phyloP scores from a whole-genome alignment of 495 filamentous ascomycete species.

The Staphylotrichum longicolle region DNA sequence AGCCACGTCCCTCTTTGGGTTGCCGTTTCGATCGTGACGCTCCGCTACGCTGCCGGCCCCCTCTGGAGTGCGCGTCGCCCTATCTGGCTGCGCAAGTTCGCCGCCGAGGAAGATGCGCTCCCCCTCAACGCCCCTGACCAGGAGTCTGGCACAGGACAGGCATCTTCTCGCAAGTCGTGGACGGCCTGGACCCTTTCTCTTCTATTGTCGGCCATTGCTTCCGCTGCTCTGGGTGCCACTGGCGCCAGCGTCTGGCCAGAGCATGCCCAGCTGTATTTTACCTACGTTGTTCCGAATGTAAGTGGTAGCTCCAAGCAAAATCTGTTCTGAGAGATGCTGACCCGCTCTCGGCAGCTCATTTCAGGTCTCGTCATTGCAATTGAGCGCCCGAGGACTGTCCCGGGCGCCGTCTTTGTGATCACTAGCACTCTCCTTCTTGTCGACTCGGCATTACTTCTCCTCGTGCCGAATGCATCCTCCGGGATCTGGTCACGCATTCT shows the following conservation, averaged over 20 bases:
- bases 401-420: slow-evolving; percentile 31
- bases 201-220: slow-evolving; percentile 17
- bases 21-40: slow-evolving; percentile 26
- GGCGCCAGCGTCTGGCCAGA: slow-evolving; percentile 20
- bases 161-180: slow-evolving; percentile 16
- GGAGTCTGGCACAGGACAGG: slow-evolving; percentile 9
- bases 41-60: slow-evolving; percentile 30
- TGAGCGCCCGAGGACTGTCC: slow-evolving; percentile 30
- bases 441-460: slow-evolving; percentile 19
- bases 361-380: slow-evolving; percentile 25
- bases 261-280: slow-evolving; percentile 17
- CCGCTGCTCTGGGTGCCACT: slow-evolving; percentile 12
- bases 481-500: slow-evolving; percentile 10
- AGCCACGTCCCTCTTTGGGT: slow-evolving; percentile 33
- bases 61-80: slow-evolving; percentile 29
- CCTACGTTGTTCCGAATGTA: slow-evolving; percentile 30
- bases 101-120: slow-evolving; percentile 20
- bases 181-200: slow-evolving; percentile 25
- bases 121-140: slow-evolving; percentile 3
- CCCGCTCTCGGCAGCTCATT: slow-evolving; percentile 17
- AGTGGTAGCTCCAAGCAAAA: background rate
- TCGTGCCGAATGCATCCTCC: slow-evolving; percentile 15
- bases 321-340: slow-evolving; percentile 2
- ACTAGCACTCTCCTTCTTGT: slow-evolving; percentile 21
- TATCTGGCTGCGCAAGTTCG: slow-evolving; percentile 33